Evolutionary conservation across 1,284 basidiomycete species (phyloP), one percentile per base, ranked within the genome.

Genomic region (Neotropicomus parvogracilis): DNA sequence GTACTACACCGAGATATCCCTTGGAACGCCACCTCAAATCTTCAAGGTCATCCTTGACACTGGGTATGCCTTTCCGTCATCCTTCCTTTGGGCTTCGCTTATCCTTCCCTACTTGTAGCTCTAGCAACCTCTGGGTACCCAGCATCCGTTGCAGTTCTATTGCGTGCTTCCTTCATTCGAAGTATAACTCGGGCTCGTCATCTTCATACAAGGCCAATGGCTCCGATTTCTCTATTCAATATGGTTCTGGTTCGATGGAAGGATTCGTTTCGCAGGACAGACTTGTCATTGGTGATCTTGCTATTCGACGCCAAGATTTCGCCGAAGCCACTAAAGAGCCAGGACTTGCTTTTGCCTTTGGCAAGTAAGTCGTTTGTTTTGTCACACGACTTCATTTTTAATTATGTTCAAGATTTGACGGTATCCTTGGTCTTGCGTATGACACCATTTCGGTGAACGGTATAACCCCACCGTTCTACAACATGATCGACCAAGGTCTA

Each of bases 301-400:
- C 66, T 26, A 80, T 99, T 69, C 77, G 77, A 61, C 62, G 75
- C 20, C 88, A 92, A 67, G 88, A 95, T 67, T 99, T 99, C 67
- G 97, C 95, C 34, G 97, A 99, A 74, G 93, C 95, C 2, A 91
- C 87, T 54, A 91, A 91, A 70, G 97, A 99, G 68, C 97, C 97
- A 38, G 97, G 97, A 51, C 84, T 99, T 52, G 88, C 95, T 7
- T 99, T 99, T 68, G 95, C 95, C 20, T 97, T 97, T 62, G 95
- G 91, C 69, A 92, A 90, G 85, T 93, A 88, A 88, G 85, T 91
- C 9, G 21, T 33, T 19, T 11, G 14, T n/a, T 12, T 35, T 33
- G 16, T 21, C 53, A 26, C 20, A 1, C 39, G 29, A 17, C 26
- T 6, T 34, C 9, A 10, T 45, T 37, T 35, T 49, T n/a, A n/a